phyloP scores from a whole-genome alignment of 495 filamentous ascomycete genomes.

The Xylaria intraflava region DNA sequence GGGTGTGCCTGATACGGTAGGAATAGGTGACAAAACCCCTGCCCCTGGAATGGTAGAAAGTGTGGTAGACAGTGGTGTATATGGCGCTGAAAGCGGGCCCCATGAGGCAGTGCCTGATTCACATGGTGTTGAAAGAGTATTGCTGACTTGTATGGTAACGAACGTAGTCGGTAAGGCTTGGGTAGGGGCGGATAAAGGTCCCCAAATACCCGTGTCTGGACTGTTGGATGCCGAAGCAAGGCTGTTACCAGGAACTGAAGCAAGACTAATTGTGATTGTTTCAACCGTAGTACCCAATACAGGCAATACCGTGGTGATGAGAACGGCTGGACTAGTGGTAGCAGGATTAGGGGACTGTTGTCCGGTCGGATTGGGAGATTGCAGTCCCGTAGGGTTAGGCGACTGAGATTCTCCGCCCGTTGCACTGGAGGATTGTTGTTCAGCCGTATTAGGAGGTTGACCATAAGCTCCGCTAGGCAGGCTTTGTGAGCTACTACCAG shows the following conservation, averaged over 20 bases:
- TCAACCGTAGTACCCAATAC: slow-evolving; percentile 5
- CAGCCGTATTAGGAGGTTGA: slow-evolving; percentile 1
- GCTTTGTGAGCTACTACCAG: not conserved
- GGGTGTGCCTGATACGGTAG: not conserved
- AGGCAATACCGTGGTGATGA: slow-evolving; percentile 2
- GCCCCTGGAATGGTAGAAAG: not conserved
- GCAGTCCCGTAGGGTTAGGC: not conserved
- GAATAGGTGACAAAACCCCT: not conserved
- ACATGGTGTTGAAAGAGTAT: slow-evolving; percentile 2
- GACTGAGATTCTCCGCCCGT: not conserved
- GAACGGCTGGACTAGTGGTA: not conserved
- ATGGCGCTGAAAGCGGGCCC: slow-evolving; percentile 2
- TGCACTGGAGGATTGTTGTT: slow-evolving; percentile 1
- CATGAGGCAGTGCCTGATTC: slow-evolving; percentile 4
- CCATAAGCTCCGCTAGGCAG: slow-evolving; percentile 11
- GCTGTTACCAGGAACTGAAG: not conserved
- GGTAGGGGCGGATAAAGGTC: not conserved
- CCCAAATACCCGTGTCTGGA: not conserved
- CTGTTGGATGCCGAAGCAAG: not conserved
- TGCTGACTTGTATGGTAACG: slow-evolving; percentile 9
- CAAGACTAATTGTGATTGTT: slow-evolving; percentile 2
- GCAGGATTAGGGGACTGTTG: not conserved
- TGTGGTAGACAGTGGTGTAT: slow-evolving; percentile 1
- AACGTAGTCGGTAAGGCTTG: slow-evolving; percentile 10
- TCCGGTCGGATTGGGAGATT: not conserved